A percentile compares a stretch with the other conserved stretches of the same genome.
Conservation (phyloP, 2,329 filamentous ascomycete species). For the Chaetomium sp. region DNA sequence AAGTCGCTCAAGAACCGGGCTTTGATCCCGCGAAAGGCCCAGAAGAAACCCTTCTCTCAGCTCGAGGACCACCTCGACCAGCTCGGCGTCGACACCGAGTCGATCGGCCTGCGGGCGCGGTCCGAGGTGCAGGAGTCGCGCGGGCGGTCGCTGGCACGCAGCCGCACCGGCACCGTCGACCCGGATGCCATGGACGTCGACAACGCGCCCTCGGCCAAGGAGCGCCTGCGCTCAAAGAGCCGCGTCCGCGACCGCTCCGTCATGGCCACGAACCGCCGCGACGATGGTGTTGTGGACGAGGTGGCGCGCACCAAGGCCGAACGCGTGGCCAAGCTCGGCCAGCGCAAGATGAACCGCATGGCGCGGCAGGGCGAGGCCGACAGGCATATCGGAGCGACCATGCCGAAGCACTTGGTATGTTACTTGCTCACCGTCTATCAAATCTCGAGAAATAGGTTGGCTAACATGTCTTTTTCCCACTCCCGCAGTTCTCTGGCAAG, state of each 20-base stretch:
- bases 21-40: conserved; percentile 80
- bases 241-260: conserved; percentile 64
- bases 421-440: conserved; percentile 11
- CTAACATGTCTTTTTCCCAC: conserved; percentile 19
- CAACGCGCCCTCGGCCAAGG: conserved; percentile 46
- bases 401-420: conserved; percentile 90
- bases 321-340: conserved; percentile 80
- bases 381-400: conserved; percentile 77
- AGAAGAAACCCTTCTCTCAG: conserved; percentile 80
- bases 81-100: conserved; percentile 80
- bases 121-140: conserved; percentile 61
- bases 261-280: conserved; percentile 64
- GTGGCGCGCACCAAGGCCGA: conserved; percentile 75
- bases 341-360: conserved; percentile 99
- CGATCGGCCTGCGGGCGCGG: conserved; percentile 73
- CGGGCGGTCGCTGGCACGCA: conserved; percentile 69
- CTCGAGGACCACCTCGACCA: conserved; percentile 84
- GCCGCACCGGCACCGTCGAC: conserved; percentile 64
- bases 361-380: conserved; percentile 96
- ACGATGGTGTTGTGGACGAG: conserved; percentile 75
- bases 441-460: conserved; percentile 13
- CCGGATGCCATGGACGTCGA: conserved; percentile 77
- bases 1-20: conserved; percentile 98
- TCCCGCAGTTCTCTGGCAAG: conserved; percentile 76
- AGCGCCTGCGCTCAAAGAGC: conserved; percentile 73